These are phyloP conservation scores for Jamesozyma piceae DNA, from an alignment of 805 yeast genomes.

Conservation along the genomic window DNA sequence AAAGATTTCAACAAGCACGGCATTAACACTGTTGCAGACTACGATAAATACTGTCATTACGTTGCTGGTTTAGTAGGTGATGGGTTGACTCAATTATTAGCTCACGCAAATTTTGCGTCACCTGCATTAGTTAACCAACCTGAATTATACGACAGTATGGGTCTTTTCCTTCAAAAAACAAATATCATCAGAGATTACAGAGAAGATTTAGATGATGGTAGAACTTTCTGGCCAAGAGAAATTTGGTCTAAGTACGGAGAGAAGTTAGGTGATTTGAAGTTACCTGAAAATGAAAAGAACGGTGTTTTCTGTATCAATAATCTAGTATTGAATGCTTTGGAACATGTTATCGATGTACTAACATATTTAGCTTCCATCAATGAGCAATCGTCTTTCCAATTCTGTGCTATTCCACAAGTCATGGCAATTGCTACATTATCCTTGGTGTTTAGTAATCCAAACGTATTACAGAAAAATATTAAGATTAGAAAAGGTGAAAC, in stretches of 20 bases:
- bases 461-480: conserved; percentile 59
- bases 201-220: conserved; percentile 84
- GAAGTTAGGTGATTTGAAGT: conserved; percentile 48
- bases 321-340: conserved; percentile 67
- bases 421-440: conserved; percentile 97
- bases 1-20: conserved; percentile 75
- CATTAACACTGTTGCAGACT: conserved; percentile 67
- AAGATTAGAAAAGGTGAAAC: conserved; percentile 90
- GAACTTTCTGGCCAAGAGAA: conserved; percentile 94
- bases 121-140: conserved; percentile 40
- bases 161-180: conserved; percentile 87
- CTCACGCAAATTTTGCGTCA: conserved; percentile 63
- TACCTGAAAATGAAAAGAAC: conserved; percentile 36
- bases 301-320: conserved; percentile 77
- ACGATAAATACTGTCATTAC: conserved; percentile 86
- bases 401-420: conserved; percentile 97
- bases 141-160: conserved; percentile 74
- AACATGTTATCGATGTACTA: conserved; percentile 68
- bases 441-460: conserved; percentile 69
- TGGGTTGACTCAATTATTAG: conserved; percentile 78
- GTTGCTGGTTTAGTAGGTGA: conserved; percentile 98
- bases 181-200: conserved; percentile 91
- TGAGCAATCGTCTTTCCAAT: conserved; percentile 77
- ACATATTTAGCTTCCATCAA: conserved; percentile 63
- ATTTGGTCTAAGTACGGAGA: conserved; percentile 80